Base-by-base conservation (phyloP, 2,329 filamentous ascomycete species). In the Aureobasidium sp. region DNA sequence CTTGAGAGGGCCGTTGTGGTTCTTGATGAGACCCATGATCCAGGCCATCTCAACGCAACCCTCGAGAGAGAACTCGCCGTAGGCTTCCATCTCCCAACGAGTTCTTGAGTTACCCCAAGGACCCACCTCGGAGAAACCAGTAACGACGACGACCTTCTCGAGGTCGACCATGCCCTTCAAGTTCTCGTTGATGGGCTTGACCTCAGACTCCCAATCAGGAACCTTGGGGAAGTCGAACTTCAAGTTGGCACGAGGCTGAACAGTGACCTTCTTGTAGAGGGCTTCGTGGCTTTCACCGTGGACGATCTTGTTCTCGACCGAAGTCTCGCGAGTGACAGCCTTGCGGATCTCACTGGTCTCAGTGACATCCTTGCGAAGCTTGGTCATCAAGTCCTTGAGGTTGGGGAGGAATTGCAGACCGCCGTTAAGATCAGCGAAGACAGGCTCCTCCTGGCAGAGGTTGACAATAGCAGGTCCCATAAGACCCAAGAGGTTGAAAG, bases 1-100 rank as follows among this genome's bases (percentile, higher is more conserved):
- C 81, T 99, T 99, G 74, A 99, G 85, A 36, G 88, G 87, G 20
- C 94, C 94, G 69, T 97, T 97, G 81, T 96, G 90, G 76, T 99
- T 96, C 83, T 93, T 97, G 80, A 99, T 97, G 64, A 97, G 86
- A 72, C 94, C 94, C 93, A 97, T 99, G 76, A 99, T 91, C 94
- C 94, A 99, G 36, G 94, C 92, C 94, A 99, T 99, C 78, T 99
- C 94, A 64, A 99, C 88, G 71, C 94, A 97, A 34, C 94, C 94
- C 76, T 99, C 95, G 15, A 99, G 85, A 9, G 94, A 97, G 80
- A 99, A 99, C 72, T 96, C 85, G 73, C 94, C 94, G 68, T 92
- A 87, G 1, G 94, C 92, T 76, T 99, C 94, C 93, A 99, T 99
- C 80, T 99, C 94, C 94, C 94, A 99, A 65, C 94, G 87, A 50